These are phyloP conservation scores for Cynara cardunculus DNA, from an alignment of 129 eudicot species.

Conservation along the genomic window DNA sequence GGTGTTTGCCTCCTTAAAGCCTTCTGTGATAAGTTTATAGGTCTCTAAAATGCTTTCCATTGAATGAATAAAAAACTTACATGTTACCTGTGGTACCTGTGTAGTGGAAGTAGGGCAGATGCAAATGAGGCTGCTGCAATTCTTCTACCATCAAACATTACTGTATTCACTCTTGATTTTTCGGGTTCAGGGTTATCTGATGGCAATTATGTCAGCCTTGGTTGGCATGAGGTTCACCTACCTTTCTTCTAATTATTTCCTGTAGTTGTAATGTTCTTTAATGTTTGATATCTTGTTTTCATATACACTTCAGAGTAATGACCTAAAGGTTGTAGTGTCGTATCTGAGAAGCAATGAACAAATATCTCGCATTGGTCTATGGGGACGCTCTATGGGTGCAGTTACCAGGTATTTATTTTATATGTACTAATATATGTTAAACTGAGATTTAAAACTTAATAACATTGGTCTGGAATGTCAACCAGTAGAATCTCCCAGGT, in stretches of 20 bases:
- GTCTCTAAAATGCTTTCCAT: not conserved
- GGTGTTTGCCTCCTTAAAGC: not conserved
- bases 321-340: slow-evolving; percentile 85
- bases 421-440: not conserved
- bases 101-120: slow-evolving; percentile 95
- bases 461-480: slow-evolving; percentile 7
- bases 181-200: slow-evolving; percentile 98
- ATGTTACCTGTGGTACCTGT: slow-evolving; percentile 16
- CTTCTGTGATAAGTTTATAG: not conserved
- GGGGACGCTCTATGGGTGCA: slow-evolving; percentile 99
- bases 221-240: slow-evolving; percentile 83
- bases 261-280: slow-evolving; percentile 3
- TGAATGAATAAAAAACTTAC: slow-evolving; percentile 14
- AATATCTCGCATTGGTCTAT: slow-evolving; percentile 80
- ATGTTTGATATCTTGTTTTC: slow-evolving; percentile 3
- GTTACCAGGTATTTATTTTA: slow-evolving; percentile 65
- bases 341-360: slow-evolving; percentile 65
- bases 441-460: not conserved
- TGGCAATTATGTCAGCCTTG: slow-evolving; percentile 88
- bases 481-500: not conserved
- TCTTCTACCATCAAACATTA: slow-evolving; percentile 86
- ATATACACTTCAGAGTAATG: slow-evolving; percentile 63
- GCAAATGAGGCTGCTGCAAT: slow-evolving; percentile 92
- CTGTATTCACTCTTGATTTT: slow-evolving; percentile 89
- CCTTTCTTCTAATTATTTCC: not conserved